These are phyloP conservation scores for Lithospermum erythrorhizon DNA, from an alignment of 257 asterid species.

Conservation along the genomic window DNA sequence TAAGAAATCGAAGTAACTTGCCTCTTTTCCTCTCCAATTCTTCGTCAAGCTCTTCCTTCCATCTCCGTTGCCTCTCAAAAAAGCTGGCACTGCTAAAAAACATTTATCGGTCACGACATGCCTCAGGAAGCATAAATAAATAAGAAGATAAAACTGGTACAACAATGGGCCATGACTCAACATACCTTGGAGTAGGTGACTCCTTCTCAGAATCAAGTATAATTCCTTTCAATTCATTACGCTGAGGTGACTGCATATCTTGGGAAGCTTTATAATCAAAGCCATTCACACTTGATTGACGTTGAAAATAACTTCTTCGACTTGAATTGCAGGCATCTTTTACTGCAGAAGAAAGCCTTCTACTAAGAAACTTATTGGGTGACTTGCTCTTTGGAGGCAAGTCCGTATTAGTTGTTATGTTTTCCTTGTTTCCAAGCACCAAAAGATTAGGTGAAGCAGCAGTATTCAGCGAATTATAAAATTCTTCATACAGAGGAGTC, in stretches of 20 bases:
- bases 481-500: conserved; percentile 77
- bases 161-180: background rate
- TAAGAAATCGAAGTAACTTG: conserved; percentile 24
- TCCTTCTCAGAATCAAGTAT: conserved; percentile 44
- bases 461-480: conserved; percentile 72
- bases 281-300: conserved; percentile 54
- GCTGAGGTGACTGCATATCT: conserved; percentile 30
- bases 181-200: conserved; percentile 68
- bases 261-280: conserved; percentile 36
- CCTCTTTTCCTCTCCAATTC: conserved; percentile 90
- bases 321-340: conserved; percentile 51
- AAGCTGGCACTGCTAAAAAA: conserved; percentile 33
- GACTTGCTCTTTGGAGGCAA: conserved; percentile 92
- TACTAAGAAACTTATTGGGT: conserved; percentile 51
- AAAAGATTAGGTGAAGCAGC: conserved; percentile 43
- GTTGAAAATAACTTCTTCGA: conserved; percentile 56
- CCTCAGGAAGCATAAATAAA: background rate
- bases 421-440: conserved; percentile 67
- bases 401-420: conserved; percentile 48
- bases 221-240: conserved; percentile 31
- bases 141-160: background rate
- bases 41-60: conserved; percentile 98
- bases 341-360: conserved; percentile 73
- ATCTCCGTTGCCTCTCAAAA: conserved; percentile 66
- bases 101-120: conserved; percentile 13